Conservation (phyloP, 1,284 basidiomycete genomes). For the Sporisorium graminicola region DNA sequence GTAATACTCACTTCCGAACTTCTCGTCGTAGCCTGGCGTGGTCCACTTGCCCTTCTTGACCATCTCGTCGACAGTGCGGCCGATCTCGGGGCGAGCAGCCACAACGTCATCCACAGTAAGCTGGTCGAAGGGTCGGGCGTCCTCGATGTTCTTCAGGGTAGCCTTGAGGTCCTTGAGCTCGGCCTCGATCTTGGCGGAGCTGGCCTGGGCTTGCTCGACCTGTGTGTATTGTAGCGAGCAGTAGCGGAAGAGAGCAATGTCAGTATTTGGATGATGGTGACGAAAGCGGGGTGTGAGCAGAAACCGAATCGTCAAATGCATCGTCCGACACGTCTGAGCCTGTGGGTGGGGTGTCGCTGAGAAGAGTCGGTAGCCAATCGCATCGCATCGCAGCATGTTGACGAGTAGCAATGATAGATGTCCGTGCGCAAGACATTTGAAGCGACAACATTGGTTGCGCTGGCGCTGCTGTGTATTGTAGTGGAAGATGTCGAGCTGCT, state of each 20-base stretch:
- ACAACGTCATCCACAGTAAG: conserved; percentile 93
- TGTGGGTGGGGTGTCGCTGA: neutral
- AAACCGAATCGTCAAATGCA: neutral
- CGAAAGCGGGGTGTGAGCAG: neutral
- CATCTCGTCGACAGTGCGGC: conserved; percentile 94
- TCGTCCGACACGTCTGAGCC: neutral
- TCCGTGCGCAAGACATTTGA: neutral
- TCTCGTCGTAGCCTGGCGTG: conserved; percentile 73
- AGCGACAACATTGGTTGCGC: neutral
- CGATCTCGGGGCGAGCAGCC: conserved; percentile 91
- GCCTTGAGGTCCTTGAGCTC: conserved; percentile 93
- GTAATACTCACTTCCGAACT: conserved; percentile 66
- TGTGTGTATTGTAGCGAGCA: conserved; percentile 70
- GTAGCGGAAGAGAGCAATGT: conserved; percentile 1
- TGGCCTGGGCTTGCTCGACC: conserved; percentile 92
- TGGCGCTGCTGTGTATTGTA: neutral
- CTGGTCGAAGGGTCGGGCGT: conserved; percentile 97
- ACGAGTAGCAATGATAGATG: neutral
- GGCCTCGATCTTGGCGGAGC: conserved; percentile 88
- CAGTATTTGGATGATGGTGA: conserved; percentile 13
- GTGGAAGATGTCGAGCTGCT: neutral
- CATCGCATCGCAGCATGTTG: conserved; percentile 2
- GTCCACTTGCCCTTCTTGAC: conserved; percentile 99
- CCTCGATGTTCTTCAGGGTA: conserved; percentile 96
- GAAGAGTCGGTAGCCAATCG: neutral